A percentile compares a stretch with the other conserved stretches of the same genome.
phyloP scores from a whole-genome alignment of 2,329 filamentous ascomycete genomes.

The Hypoxylon sp. region DNA sequence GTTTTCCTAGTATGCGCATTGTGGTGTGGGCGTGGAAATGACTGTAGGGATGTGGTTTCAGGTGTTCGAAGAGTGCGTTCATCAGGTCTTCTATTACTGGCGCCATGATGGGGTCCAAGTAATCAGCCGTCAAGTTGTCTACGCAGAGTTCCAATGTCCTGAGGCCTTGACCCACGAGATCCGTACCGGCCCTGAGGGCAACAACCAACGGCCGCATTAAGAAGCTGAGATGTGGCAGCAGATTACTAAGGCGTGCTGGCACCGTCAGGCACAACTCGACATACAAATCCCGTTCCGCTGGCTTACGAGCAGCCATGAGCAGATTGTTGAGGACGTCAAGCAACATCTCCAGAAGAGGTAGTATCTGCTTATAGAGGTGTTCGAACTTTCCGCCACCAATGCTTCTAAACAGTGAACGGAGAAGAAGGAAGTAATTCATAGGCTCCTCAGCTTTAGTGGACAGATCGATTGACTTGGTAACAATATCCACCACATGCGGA shows the following conservation, averaged over 20 bases:
- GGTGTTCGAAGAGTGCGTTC: constrained; percentile 96
- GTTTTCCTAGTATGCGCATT: constrained; percentile 95
- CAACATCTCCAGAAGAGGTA: constrained; percentile 96
- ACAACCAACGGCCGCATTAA: constrained; percentile 98
- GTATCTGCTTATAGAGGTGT: constrained; percentile 96
- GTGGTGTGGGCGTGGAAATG: constrained; percentile 99
- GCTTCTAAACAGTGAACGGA: constrained; percentile 93
- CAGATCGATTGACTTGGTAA: constrained; percentile 96
- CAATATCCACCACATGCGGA: constrained; percentile 96
- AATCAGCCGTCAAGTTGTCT: constrained; percentile 97
- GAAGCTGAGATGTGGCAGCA: constrained; percentile 94
- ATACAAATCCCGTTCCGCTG: constrained; percentile 92
- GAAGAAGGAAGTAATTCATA: constrained; percentile 97
- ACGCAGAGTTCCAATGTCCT: constrained; percentile 96
- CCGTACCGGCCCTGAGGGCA: constrained; percentile 89
- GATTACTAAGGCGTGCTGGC: constrained; percentile 91
- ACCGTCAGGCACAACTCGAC: constrained; percentile 98
- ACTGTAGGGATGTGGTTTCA: constrained; percentile 93
- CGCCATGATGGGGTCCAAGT: constrained; percentile 98
- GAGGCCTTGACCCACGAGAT: constrained; percentile 94
- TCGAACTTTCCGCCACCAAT: constrained; percentile 98
- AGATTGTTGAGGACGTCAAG: constrained; percentile 97
- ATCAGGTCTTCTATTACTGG: constrained; percentile 99
- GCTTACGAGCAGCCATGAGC: constrained; percentile 89
- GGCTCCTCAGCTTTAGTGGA: constrained; percentile 97